Conservation (phyloP, 768 basidiomycete species). For the Vararia minispora region DNA sequence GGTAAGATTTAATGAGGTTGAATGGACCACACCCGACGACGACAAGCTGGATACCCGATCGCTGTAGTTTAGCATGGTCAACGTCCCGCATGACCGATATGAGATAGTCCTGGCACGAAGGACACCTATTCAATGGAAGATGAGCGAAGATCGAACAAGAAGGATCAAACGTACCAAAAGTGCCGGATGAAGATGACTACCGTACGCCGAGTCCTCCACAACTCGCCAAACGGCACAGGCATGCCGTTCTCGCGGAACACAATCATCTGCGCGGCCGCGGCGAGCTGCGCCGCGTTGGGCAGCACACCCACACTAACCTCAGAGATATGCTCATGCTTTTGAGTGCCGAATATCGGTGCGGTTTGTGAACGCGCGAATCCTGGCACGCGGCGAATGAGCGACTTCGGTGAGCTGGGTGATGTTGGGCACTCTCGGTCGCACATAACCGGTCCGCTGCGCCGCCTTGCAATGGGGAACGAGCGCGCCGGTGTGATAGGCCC, state of each 20-base stretch:
- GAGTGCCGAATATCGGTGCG: no score
- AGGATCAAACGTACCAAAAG: constrained; percentile 54
- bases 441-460: no score
- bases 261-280: constrained; percentile 46
- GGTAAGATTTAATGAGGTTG: constrained; percentile 67
- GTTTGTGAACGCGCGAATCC: no score
- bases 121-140: constrained; percentile 40
- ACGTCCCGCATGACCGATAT: constrained; percentile 45
- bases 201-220: constrained; percentile 47
- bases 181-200: constrained; percentile 82
- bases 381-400: no score
- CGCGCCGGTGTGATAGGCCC: no score
- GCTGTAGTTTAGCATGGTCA: constrained; percentile 33
- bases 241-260: constrained; percentile 62
- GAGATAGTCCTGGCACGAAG: constrained; percentile 83
- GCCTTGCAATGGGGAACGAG: no score
- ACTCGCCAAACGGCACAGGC: constrained; percentile 53
- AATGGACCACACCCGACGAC: constrained; percentile 74
- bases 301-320: constrained; percentile 33
- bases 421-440: no score
- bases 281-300: constrained; percentile 46
- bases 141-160: constrained; percentile 5
- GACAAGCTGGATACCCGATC: constrained; percentile 46
- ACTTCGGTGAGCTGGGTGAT: no score
- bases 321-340: no score